A percentile compares a stretch with the other conserved stretches of the same genome.
phyloP scores from a whole-genome alignment of 352 stramenopile genomes.

The Paralagenidium karlingii region DNA sequence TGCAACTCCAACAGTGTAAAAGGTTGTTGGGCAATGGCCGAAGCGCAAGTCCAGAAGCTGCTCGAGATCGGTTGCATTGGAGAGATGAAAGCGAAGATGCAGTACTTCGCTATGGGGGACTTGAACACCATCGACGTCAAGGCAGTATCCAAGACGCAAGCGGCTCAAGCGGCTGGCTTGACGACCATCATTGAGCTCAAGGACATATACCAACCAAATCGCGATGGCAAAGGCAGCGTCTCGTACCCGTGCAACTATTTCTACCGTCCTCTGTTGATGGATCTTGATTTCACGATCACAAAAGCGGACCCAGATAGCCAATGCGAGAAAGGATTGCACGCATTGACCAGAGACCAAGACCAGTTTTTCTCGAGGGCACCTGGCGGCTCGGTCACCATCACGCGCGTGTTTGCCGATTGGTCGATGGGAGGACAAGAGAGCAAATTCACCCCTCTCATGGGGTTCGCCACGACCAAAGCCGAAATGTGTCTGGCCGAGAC shows the following conservation, averaged over 20 bases:
- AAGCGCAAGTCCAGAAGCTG: slow-evolving; percentile 12
- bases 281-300: slow-evolving; percentile 15
- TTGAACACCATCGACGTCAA: too few species aligned
- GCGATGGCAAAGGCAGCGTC: too few species aligned
- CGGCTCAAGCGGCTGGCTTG: too few species aligned
- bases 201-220: too few species aligned
- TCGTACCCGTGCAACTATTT: slow-evolving; percentile 17
- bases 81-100: slow-evolving; percentile 8
- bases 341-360: slow-evolving; percentile 6
- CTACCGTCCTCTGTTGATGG: slow-evolving; percentile 20
- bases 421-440: slow-evolving; percentile 13
- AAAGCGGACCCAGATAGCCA: slow-evolving; percentile 5
- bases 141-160: too few species aligned
- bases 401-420: slow-evolving; percentile 15
- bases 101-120: slow-evolving; percentile 11
- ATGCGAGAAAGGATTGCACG: slow-evolving; percentile 8
- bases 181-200: too few species aligned
- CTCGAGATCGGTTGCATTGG: slow-evolving; percentile 22
- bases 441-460: slow-evolving; percentile 14
- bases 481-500: slow-evolving; percentile 22
- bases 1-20: slow-evolving; percentile 20
- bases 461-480: slow-evolving; percentile 13
- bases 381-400: slow-evolving; percentile 6
- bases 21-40: slow-evolving; percentile 23
- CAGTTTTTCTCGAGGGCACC: slow-evolving; percentile 10